Evolutionary conservation across 495 filamentous ascomycete genomes (phyloP), one percentile per base, ranked within the genome.

Genomic region (Beverwykella pulmonaria): DNA sequence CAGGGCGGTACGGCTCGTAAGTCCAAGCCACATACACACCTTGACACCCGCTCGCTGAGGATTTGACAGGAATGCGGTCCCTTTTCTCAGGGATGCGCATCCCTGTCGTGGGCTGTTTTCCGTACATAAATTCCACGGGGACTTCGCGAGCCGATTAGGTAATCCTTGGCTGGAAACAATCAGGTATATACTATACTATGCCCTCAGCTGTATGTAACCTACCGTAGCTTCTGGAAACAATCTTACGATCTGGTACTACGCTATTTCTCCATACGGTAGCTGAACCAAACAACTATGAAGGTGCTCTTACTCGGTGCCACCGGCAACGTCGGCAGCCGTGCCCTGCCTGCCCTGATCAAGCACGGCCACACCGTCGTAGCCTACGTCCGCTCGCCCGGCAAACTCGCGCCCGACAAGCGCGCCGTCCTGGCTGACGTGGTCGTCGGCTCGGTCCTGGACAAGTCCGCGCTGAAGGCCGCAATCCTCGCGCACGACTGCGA

Each of bases 251-350:
- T 12, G 12, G 48, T 52, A 52, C 52, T 32, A 54, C 29, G n/a
- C 52, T 17, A 29, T 54, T 54, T 34, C 52, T 54, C 14, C 23
- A 34, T 1, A 29, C 52, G 23, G 29, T 15, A 54, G 29, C 52
- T 54, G n/a, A 54, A 54, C 23, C 23, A 29, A 54, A 47, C 20
- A 47, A 49, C 39, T 22, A 60, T 60, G 57, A 73, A 75, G 34
- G 80, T 82, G 32, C 77, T 82, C 25, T 67, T 82, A 15, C 62
- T 82, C 44, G 80, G 80, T 5, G 76, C 75, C 39, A 82, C 77
- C 17, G 80, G 79, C 9, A 80, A 76, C 48, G 63, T 82, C 7
- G 80, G 80, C 19, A 72, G 70, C 25, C 77, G 80, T 34, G 64
- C 77, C 22, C 55, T 81, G 19, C 69, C 77, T 25, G 77, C 80